A percentile compares a stretch with the other conserved stretches of the same genome.
phyloP scores from a whole-genome alignment of 116 monocot genomes.

The Papilionanthe hybrid region DNA sequence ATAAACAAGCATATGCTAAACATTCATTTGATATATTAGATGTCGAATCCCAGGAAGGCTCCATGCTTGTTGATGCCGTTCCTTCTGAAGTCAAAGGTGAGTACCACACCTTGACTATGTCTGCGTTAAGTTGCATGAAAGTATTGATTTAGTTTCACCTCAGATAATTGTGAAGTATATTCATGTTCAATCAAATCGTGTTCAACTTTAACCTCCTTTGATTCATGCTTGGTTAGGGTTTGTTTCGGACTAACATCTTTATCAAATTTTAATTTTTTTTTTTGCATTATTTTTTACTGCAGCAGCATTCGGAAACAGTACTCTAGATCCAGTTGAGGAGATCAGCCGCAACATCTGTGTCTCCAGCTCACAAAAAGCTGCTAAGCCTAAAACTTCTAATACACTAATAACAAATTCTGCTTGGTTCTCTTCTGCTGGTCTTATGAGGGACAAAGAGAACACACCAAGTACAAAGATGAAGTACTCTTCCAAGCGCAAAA shows the following conservation, averaged over 20 bases:
- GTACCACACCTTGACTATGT: not conserved
- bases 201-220: not conserved
- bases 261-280: not conserved
- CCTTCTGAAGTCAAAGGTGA: not conserved
- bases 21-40: not conserved
- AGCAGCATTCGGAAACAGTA: not conserved
- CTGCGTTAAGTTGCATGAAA: too few species aligned
- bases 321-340: not conserved
- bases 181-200: too few species aligned
- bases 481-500: slow-evolving; percentile 2
- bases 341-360: not conserved
- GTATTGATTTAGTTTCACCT: too few species aligned
- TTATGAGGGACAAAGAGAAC: not conserved
- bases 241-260: not conserved
- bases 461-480: not conserved
- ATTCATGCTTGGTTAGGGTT: not conserved
- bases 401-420: not conserved
- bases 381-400: not conserved
- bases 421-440: not conserved
- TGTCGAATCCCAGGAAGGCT: not conserved
- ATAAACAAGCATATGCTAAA: not conserved
- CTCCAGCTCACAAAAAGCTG: not conserved
- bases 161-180: too few species aligned
- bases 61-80: not conserved
- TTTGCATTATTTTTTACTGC: not conserved